Conservation (phyloP, 2,329 filamentous ascomycete genomes). For the Scolecobasidium constrictum region DNA sequence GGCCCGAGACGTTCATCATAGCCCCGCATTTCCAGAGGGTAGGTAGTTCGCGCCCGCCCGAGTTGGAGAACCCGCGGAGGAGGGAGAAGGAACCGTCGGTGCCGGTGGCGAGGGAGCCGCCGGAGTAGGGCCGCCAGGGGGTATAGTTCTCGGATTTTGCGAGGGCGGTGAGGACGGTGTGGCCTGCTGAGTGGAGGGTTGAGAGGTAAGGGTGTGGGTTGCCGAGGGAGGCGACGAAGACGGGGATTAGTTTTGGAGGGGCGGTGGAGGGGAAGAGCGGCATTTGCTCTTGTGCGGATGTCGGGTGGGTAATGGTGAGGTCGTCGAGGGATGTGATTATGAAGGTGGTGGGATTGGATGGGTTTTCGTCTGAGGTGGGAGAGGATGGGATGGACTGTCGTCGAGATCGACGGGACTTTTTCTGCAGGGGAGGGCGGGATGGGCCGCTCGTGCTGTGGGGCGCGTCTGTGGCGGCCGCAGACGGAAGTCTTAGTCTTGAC, state of each 20-base stretch:
- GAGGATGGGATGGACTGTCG: too few species aligned
- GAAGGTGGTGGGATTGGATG: too few species aligned
- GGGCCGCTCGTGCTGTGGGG: too few species aligned
- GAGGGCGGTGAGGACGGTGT: conserved; percentile 55
- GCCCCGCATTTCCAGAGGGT: conserved; percentile 65
- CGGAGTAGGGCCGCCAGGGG: neutral
- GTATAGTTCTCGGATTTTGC: neutral
- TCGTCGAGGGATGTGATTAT: too few species aligned
- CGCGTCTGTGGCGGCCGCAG: too few species aligned
- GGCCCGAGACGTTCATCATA: conserved; percentile 77
- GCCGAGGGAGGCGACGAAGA: conserved; percentile 79
- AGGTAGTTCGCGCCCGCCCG: conserved; percentile 22
- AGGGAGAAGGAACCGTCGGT: neutral
- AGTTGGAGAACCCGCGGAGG: neutral
- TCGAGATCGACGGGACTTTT: too few species aligned
- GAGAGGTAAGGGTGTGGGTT: conserved; percentile 63
- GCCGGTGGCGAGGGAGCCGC: conserved; percentile 1
- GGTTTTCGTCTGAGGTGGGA: too few species aligned
- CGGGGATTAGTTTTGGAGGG: conserved; percentile 24
- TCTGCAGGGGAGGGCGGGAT: too few species aligned
- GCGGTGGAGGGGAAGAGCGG: too few species aligned
- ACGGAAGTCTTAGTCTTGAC: too few species aligned
- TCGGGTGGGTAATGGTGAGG: too few species aligned
- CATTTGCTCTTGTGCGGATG: too few species aligned
- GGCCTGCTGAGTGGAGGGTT: conserved; percentile 80